Evolutionary conservation across 139 green algal genomes (phyloP), one percentile per base, ranked within the genome.

Genomic region (Trebouxia sp.): DNA sequence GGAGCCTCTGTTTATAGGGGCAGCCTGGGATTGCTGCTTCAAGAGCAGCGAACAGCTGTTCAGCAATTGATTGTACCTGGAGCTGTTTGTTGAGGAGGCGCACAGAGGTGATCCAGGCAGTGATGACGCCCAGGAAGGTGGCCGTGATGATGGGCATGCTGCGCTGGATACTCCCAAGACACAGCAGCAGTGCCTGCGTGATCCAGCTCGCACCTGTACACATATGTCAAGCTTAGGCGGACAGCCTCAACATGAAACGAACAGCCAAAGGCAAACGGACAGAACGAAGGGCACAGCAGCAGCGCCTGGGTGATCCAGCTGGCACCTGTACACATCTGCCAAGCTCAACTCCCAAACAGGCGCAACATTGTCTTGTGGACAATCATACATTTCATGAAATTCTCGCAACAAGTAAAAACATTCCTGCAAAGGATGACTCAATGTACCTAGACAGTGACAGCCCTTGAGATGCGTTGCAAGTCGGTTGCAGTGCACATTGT

Each of bases 51-150:
- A 17, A 58, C 50, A 58, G 15, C 69, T 28, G 50, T n/a, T n/a
- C n/a, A n/a, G n/a, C n/a, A n/a, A n/a, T 6, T 35, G 14, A 39
- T 14, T 75, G 35, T 53, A 82, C 79, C 81, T 83, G 37, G 76
- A 89, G 88, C 58, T 87, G 81, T 32, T 43, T 39, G 35, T 86
- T 56, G 32, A 90, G 83, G 30, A 56, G 48, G 38, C 78, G 45
- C 12, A 92, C 89, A 0, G 91, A 87, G 17, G 72, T 56, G 55
- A 92, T 76, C 90, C 90, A 95, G 11, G 78, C 78, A 12, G 79
- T 38, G 28, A 94, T 87, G 30, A 93, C 89, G 47, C 24, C 83
- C 8, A 78, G n/a, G 55, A 91, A 94, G 43, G 72, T 76, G 17
- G 76, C 65, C 6, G 83, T 37, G 39, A 91, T 90, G 80, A 93